A percentile compares a stretch with the other conserved stretches of the same genome.
phyloP scores from a whole-genome alignment of 2,329 filamentous ascomycete genomes.

The Colletotrichum trifolii region DNA sequence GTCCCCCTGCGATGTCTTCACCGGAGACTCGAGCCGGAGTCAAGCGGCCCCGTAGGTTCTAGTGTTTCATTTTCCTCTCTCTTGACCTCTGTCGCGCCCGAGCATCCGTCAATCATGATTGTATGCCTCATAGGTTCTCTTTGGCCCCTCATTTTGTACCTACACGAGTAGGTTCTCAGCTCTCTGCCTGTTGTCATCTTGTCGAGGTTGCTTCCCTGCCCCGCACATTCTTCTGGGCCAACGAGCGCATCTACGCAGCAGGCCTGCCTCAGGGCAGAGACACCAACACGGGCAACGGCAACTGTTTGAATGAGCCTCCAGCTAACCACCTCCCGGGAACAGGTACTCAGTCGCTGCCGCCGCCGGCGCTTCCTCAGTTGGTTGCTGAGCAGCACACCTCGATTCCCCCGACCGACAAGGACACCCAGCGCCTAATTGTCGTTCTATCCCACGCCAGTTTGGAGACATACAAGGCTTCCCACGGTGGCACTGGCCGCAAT shows the following conservation, averaged over 20 bases:
- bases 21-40: conserved; percentile 54
- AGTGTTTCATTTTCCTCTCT: neutral
- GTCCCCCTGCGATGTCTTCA: conserved; percentile 48
- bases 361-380: conserved; percentile 88
- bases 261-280: too few relatives aligned
- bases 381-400: conserved; percentile 92
- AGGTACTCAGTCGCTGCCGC: conserved; percentile 96
- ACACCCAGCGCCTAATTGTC: conserved; percentile 91
- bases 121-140: too few relatives aligned
- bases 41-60: conserved; percentile 56
- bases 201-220: too few relatives aligned
- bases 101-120: too few relatives aligned
- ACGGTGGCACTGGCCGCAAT: conserved; percentile 73
- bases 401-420: conserved; percentile 87
- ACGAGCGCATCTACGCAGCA: neutral
- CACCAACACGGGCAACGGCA: too few relatives aligned
- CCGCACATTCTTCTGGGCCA: too few relatives aligned
- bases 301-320: neutral
- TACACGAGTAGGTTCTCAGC: too few relatives aligned
- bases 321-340: conserved; percentile 40
- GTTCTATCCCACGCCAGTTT: conserved; percentile 97
- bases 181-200: too few relatives aligned
- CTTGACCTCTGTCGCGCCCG: too few relatives aligned
- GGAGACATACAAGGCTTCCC: conserved; percentile 94
- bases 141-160: too few relatives aligned